phyloP scores from a whole-genome alignment of 257 asterid genomes.

The Solanum bulbocastanum region DNA sequence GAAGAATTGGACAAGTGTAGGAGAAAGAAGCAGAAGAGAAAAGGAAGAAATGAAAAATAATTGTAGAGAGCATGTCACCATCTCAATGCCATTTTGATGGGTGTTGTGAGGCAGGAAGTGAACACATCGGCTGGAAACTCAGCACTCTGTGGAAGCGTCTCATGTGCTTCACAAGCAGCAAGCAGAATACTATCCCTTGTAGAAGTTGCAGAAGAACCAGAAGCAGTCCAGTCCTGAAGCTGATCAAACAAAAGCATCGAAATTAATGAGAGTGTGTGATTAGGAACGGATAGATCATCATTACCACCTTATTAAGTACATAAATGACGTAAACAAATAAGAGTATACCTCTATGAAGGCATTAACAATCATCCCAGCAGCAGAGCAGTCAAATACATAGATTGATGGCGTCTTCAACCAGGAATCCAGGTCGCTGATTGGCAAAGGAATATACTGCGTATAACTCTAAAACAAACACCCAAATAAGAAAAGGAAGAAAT shows the following conservation, averaged over 20 bases:
- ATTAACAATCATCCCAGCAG: slow-evolving; percentile 89
- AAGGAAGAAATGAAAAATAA: not conserved
- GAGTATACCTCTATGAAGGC: slow-evolving; percentile 68
- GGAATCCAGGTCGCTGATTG: slow-evolving; percentile 82
- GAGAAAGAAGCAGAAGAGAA: not conserved
- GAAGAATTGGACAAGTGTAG: not conserved
- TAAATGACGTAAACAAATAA: not conserved
- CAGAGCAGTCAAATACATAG: slow-evolving; percentile 98
- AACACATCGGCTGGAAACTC: slow-evolving; percentile 97
- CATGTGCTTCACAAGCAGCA: slow-evolving; percentile 80
- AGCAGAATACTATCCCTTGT: slow-evolving; percentile 71
- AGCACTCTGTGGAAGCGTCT: slow-evolving; percentile 95
- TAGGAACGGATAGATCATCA: not conserved
- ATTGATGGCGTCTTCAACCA: slow-evolving; percentile 97
- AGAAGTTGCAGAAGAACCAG: slow-evolving; percentile 44
- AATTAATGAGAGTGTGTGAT: not conserved
- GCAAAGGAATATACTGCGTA: slow-evolving; percentile 93
- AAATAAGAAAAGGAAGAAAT: slow-evolving; percentile 9
- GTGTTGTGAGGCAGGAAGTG: slow-evolving; percentile 95
- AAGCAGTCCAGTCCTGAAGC: slow-evolving; percentile 70
- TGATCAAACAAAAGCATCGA: slow-evolving; percentile 15
- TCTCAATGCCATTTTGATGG: slow-evolving; percentile 95
- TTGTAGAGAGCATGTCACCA: slow-evolving; percentile 36
- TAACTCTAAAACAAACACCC: slow-evolving; percentile 47
- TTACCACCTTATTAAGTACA: not conserved